Conservation (phyloP, 2,329 filamentous ascomycete species). For the Pyricularia pennisetigena region DNA sequence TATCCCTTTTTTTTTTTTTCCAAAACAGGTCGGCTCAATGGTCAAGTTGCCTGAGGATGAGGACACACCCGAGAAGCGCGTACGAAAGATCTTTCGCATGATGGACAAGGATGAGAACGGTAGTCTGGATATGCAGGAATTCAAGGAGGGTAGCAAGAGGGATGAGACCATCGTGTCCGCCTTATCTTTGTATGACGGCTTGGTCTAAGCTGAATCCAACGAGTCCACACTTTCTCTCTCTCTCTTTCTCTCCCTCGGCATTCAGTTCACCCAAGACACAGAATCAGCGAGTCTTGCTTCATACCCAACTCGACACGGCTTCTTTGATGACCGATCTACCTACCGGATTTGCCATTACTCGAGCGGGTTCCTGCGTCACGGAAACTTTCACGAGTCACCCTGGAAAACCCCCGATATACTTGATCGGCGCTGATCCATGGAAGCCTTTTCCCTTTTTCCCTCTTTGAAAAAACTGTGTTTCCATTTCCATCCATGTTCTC, state of each 20-base stretch:
- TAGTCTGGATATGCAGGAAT: constrained; percentile 91
- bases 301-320: neutral
- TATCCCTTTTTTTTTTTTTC: neutral
- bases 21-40: constrained; percentile 83
- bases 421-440: neutral
- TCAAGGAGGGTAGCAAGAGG: constrained; percentile 97
- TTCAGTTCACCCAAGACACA: neutral
- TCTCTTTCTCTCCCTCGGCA: neutral
- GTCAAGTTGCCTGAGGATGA: constrained; percentile 98
- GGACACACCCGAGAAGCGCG: constrained; percentile 96
- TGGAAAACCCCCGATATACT: neutral
- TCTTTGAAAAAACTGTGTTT: neutral
- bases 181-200: constrained; percentile 87
- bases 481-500: neutral
- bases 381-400: neutral
- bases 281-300: neutral
- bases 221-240: too few relatives aligned
- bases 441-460: too few relatives aligned
- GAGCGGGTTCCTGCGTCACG: neutral
- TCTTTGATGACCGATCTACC: neutral
- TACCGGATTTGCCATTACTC: neutral
- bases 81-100: constrained; percentile 98
- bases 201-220: constrained; percentile 52
- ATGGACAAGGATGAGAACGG: constrained; percentile 99
- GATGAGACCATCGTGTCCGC: constrained; percentile 99